Evolutionary conservation across 345 rosid genomes (phyloP).

Genomic region (Nasturtium officinale): DNA sequence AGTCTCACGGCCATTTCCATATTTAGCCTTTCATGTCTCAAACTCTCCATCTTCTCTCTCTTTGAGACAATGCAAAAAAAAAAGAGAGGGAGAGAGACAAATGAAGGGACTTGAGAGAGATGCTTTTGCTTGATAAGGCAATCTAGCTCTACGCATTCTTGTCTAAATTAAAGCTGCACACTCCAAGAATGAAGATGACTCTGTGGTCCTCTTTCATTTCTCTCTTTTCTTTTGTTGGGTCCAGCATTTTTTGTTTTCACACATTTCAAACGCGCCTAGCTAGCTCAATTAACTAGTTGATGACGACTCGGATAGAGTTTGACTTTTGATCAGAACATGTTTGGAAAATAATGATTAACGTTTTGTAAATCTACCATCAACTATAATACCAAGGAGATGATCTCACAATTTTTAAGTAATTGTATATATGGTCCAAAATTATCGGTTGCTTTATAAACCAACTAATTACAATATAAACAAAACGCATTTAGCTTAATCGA

Average conservation of each 20-base stretch:
- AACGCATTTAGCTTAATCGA: neutral
- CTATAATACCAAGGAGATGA: neutral
- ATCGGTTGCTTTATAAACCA: neutral
- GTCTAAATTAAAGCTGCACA: constrained; percentile 44
- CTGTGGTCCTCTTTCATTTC: constrained; percentile 37
- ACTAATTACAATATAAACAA: neutral
- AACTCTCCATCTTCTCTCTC: constrained; percentile 29
- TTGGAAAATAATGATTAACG: neutral
- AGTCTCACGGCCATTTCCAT: constrained; percentile 47
- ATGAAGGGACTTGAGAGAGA: constrained; percentile 35
- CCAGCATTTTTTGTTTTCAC: constrained; percentile 7
- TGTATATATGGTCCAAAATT: neutral
- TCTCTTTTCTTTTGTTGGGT: neutral
- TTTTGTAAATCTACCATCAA: constrained; percentile 1
- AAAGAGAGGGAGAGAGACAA: constrained; percentile 20
- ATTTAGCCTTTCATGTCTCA: constrained; percentile 53
- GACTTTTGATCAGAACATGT: neutral
- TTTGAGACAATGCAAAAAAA: neutral
- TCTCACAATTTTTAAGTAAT: neutral
- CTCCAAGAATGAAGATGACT: constrained; percentile 31
- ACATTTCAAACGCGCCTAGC: constrained; percentile 6
- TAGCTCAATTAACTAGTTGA: constrained; percentile 9
- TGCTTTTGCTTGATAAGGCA: constrained; percentile 47
- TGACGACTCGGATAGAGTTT: constrained; percentile 14
- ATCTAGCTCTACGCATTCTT: constrained; percentile 36